Percentiles rank a stretch among this genome's conserved stretches.
These are phyloP conservation scores for Cucumis cinereus DNA, from an alignment of 306 rosid genomes.

Conservation along the genomic window DNA sequence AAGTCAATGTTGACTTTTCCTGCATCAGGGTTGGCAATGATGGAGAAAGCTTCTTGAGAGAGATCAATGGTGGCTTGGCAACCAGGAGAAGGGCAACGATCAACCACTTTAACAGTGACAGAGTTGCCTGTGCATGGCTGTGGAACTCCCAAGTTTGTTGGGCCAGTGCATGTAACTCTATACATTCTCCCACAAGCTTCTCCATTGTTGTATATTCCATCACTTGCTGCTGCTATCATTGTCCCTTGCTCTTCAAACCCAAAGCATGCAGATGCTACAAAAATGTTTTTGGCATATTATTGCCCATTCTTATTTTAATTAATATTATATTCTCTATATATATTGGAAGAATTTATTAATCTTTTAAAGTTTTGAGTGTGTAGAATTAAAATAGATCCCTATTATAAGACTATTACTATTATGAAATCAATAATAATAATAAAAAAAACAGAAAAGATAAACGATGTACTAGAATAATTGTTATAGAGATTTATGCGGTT, in stretches of 20 bases:
- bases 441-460: too few species aligned
- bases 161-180: not conserved
- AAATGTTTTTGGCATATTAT: too few species aligned
- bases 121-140: not conserved
- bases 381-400: too few species aligned
- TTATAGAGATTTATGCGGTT: too few species aligned
- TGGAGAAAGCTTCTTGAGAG: not conserved
- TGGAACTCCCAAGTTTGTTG: not conserved
- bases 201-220: not conserved
- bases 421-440: too few species aligned
- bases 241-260: not conserved
- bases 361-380: too few species aligned
- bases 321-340: too few species aligned
- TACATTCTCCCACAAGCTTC: not conserved
- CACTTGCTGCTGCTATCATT: constrained; percentile 2
- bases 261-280: not conserved
- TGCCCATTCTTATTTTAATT: too few species aligned
- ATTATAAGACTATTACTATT: too few species aligned
- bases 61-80: constrained; percentile 5
- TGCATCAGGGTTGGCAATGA: not conserved
- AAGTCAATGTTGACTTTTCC: not conserved
- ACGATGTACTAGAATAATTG: too few species aligned
- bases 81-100: constrained; percentile 4
- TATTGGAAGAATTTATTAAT: too few species aligned
- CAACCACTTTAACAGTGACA: constrained; percentile 1